Evolutionary conservation across 2,329 filamentous ascomycete genomes (phyloP).

Genomic region (Ophiostoma montium): DNA sequence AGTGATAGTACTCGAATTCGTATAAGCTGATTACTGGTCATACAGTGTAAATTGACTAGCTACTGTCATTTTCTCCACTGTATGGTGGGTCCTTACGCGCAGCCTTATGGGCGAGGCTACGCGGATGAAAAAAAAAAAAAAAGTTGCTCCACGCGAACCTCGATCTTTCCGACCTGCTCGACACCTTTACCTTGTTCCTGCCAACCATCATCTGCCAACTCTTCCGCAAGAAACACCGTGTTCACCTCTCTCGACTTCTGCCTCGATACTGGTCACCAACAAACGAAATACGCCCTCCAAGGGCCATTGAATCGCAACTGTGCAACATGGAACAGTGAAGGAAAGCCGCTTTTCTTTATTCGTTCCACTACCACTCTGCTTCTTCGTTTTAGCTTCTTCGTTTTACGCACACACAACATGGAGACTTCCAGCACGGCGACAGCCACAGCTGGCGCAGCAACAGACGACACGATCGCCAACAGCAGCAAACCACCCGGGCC

Average conservation of each 20-base stretch:
- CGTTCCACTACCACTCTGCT: neutral
- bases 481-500: neutral
- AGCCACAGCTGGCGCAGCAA: neutral
- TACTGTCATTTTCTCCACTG: too few relatives aligned
- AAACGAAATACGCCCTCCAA: neutral
- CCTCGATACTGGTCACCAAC: neutral
- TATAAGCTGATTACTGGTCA: too few relatives aligned
- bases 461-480: neutral
- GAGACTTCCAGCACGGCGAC: neutral
- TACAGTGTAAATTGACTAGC: too few relatives aligned
- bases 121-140: neutral
- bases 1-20: too few relatives aligned
- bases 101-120: slow-evolving; percentile 1
- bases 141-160: neutral
- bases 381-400: neutral
- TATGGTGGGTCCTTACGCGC: neutral
- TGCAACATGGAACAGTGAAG: neutral
- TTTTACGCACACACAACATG: neutral
- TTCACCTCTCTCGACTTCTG: too few relatives aligned
- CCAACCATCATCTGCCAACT: neutral
- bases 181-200: neutral
- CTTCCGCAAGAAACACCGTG: too few relatives aligned
- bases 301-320: neutral
- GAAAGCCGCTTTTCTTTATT: neutral
- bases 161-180: too few relatives aligned